Conservation (phyloP, 228 moss, liverwort and hornwort genomes). For the Sphagnum magellanicum region DNA sequence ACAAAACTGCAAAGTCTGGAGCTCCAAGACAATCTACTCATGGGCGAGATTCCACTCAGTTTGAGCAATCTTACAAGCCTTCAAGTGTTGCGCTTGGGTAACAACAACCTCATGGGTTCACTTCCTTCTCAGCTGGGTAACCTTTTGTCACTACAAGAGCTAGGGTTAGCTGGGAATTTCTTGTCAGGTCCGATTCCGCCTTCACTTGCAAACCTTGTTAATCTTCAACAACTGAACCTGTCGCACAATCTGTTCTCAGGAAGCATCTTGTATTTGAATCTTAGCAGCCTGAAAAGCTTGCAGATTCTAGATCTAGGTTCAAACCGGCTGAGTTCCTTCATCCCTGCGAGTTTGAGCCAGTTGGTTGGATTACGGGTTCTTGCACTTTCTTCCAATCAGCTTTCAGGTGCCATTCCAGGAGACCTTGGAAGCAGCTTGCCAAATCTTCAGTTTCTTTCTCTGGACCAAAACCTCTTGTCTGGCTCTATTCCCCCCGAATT, state of each 20-base stretch:
- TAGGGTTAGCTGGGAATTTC: conserved; percentile 47
- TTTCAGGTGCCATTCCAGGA: conserved; percentile 37
- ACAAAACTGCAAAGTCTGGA: conserved; percentile 35
- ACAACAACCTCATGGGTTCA: conserved; percentile 47
- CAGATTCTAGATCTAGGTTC: conserved; percentile 50
- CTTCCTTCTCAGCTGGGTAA: conserved; percentile 42
- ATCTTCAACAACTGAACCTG: conserved; percentile 56
- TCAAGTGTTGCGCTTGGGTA: conserved; percentile 30
- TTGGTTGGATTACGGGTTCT: conserved; percentile 39
- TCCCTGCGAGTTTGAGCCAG: conserved; percentile 41
- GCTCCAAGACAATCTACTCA: conserved; percentile 45
- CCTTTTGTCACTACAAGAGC: conserved; percentile 27
- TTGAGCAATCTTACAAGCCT: conserved; percentile 38
- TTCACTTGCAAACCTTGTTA: conserved; percentile 23
- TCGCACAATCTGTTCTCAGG: conserved; percentile 55
- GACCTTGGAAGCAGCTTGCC: conserved; percentile 22
- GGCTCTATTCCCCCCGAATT: conserved; percentile 44
- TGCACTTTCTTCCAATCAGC: conserved; percentile 43
- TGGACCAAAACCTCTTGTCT: conserved; percentile 41
- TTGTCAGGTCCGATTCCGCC: conserved; percentile 46
- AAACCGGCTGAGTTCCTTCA: conserved; percentile 35
- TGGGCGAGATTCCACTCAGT: conserved; percentile 41
- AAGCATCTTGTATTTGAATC: conserved; percentile 23
- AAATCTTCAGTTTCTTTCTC: conserved; percentile 40
- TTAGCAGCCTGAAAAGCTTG: conserved; percentile 31